These are phyloP conservation scores for Kregervanrija fluxuum DNA, from an alignment of 805 yeast genomes.

Conservation along the genomic window DNA sequence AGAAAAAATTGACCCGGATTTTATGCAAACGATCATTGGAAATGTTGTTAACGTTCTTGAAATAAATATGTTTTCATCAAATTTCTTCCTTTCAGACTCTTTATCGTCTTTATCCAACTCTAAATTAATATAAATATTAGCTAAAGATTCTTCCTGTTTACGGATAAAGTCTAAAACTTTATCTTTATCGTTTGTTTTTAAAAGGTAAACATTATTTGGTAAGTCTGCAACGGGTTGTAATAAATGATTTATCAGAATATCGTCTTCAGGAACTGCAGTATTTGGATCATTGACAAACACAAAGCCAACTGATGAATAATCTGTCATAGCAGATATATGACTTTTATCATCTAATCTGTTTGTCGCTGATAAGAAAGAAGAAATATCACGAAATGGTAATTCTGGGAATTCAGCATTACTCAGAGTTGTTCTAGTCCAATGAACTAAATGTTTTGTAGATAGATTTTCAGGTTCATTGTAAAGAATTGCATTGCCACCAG, in stretches of 20 bases:
- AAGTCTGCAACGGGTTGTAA: slow-evolving; percentile 53
- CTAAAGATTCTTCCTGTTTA: slow-evolving; percentile 33
- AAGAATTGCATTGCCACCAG: slow-evolving; percentile 40
- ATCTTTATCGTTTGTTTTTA: slow-evolving; percentile 39
- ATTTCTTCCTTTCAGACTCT: slow-evolving; percentile 17
- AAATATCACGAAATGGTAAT: slow-evolving; percentile 6
- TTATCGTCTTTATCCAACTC: slow-evolving; percentile 13
- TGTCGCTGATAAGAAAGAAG: slow-evolving; percentile 2
- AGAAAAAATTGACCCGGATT: slow-evolving; percentile 47
- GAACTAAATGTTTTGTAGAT: slow-evolving; percentile 26
- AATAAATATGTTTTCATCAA: slow-evolving; percentile 39
- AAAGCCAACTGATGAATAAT: slow-evolving; percentile 40
- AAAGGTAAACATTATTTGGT: slow-evolving; percentile 47
- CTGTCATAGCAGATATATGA: slow-evolving; percentile 20
- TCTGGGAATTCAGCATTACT: slow-evolving; percentile 5
- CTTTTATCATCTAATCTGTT: slow-evolving; percentile 6
- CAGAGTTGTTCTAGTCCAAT: slow-evolving; percentile 37
- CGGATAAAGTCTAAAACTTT: slow-evolving; percentile 33
- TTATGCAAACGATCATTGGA: slow-evolving; percentile 58
- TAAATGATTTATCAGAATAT: slow-evolving; percentile 50
- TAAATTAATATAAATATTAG: slow-evolving; percentile 37
- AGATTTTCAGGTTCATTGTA: slow-evolving; percentile 22
- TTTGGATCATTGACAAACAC: slow-evolving; percentile 47
- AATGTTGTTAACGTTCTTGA: slow-evolving; percentile 48
- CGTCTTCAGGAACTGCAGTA: slow-evolving; percentile 52